Evolutionary conservation across 1,284 basidiomycete genomes (phyloP).

Genomic region (Pseudomicrostroma phylloplanum): DNA sequence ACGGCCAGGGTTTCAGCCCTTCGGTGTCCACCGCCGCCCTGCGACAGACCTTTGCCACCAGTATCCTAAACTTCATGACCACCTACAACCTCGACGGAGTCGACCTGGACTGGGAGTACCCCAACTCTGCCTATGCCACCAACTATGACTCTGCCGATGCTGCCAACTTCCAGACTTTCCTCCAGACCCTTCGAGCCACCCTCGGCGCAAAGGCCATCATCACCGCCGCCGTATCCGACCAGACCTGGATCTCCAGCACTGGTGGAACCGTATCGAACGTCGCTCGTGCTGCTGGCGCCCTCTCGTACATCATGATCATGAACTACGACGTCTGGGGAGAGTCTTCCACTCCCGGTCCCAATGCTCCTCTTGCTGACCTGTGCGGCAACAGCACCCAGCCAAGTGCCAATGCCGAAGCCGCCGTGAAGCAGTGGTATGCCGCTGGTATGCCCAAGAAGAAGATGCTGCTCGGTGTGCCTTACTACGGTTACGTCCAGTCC

Average conservation of each 20-base stretch:
- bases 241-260: slow-evolving; percentile 24
- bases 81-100: slow-evolving; percentile 58
- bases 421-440: slow-evolving; percentile 33
- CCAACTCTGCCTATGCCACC: slow-evolving; percentile 10
- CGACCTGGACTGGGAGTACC: slow-evolving; percentile 59
- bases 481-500: slow-evolving; percentile 36
- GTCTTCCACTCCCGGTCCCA: slow-evolving; percentile 26
- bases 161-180: slow-evolving; percentile 36
- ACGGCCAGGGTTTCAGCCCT: slow-evolving; percentile 29
- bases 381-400: slow-evolving; percentile 41
- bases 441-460: slow-evolving; percentile 41
- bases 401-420: slow-evolving; percentile 28
- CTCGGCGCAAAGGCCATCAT: slow-evolving; percentile 53
- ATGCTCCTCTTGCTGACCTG: slow-evolving; percentile 39
- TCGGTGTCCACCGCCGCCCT: slow-evolving; percentile 22
- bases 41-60: slow-evolving; percentile 20
- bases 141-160: slow-evolving; percentile 22
- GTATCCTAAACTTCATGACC: slow-evolving; percentile 52
- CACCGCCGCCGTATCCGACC: slow-evolving; percentile 31
- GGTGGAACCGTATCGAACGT: slow-evolving; percentile 30
- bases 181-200: slow-evolving; percentile 51
- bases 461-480: slow-evolving; percentile 37
- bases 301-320: slow-evolving; percentile 44
- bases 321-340: slow-evolving; percentile 45
- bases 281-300: slow-evolving; percentile 20